Conservation (phyloP, 2,329 filamentous ascomycete species). For the Amphichorda felina region DNA sequence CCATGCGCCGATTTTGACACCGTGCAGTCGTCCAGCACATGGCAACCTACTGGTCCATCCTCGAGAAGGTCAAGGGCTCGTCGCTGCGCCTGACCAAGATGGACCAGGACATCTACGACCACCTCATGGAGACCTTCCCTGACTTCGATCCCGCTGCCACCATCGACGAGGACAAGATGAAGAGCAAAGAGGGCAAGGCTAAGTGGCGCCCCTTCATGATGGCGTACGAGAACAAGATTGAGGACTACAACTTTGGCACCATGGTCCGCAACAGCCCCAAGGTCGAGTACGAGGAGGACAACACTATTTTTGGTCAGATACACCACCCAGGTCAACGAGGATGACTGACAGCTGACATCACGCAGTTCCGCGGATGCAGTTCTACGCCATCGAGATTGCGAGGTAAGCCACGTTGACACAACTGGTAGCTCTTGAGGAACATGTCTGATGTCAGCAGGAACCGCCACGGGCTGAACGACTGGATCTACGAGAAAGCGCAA, state of each 20-base stretch:
- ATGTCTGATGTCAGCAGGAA: conserved; percentile 36
- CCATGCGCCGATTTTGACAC: background rate
- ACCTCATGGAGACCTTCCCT: conserved; percentile 80
- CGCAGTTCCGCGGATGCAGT: conserved; percentile 42
- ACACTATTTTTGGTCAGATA: conserved; percentile 75
- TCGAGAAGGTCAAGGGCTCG: conserved; percentile 85
- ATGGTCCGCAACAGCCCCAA: conserved; percentile 73
- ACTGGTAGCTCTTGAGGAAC: background rate
- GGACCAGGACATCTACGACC: conserved; percentile 88
- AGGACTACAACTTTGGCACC: conserved; percentile 97
- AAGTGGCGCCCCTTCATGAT: conserved; percentile 92
- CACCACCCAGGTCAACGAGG: too few species aligned
- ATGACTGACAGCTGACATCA: background rate
- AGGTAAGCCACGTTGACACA: background rate
- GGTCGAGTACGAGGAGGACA: conserved; percentile 75
- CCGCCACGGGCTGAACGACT: conserved; percentile 82
- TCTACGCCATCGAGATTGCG: conserved; percentile 41
- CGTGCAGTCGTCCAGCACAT: conserved; percentile 75
- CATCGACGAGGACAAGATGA: conserved; percentile 90
- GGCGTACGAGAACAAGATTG: conserved; percentile 85
- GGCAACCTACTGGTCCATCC: conserved; percentile 92
- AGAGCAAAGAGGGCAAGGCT: conserved; percentile 92
- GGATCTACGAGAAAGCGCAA: conserved; percentile 82
- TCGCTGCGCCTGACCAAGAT: conserved; percentile 81
- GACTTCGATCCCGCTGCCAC: conserved; percentile 77